Evolutionary conservation across 192 early-diverging fungal genomes (phyloP).

Genomic region (Cetraspora pellucida): DNA sequence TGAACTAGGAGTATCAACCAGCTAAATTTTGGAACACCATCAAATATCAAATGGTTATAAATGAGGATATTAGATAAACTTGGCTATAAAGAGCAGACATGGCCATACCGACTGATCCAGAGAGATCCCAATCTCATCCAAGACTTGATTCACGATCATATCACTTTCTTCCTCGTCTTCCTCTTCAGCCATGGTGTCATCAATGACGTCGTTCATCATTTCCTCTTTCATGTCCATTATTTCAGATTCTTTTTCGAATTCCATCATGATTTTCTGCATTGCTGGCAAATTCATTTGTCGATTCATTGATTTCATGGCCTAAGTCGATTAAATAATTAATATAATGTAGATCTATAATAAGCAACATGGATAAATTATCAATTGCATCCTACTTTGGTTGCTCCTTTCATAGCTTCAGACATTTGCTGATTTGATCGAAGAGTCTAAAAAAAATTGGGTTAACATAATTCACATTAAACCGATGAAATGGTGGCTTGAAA

Average conservation of each 20-base stretch:
- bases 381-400: conserved; percentile 65
- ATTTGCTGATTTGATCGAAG: conserved; percentile 94
- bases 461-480: neutral
- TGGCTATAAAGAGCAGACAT: neutral
- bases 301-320: conserved; percentile 98
- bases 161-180: conserved; percentile 93
- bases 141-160: conserved; percentile 87
- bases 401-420: conserved; percentile 93
- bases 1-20: conserved; percentile 52
- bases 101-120: conserved; percentile 68
- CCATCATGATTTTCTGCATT: conserved; percentile 95
- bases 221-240: conserved; percentile 99
- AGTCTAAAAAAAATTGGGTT: conserved; percentile 55
- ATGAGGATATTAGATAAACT: neutral
- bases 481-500: neutral
- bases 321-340: neutral
- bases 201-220: conserved; percentile 97
- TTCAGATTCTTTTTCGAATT: conserved; percentile 93
- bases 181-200: conserved; percentile 92
- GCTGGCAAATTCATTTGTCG: conserved; percentile 89
- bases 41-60: neutral
- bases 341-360: neutral
- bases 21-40: conserved; percentile 33
- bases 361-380: neutral
- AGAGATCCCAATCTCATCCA: conserved; percentile 94